Percentiles rank a stretch among this genome's conserved stretches.
Evolutionary conservation across 2,329 filamentous ascomycete genomes (phyloP).

Genomic region (Fusarium guadeloupense): DNA sequence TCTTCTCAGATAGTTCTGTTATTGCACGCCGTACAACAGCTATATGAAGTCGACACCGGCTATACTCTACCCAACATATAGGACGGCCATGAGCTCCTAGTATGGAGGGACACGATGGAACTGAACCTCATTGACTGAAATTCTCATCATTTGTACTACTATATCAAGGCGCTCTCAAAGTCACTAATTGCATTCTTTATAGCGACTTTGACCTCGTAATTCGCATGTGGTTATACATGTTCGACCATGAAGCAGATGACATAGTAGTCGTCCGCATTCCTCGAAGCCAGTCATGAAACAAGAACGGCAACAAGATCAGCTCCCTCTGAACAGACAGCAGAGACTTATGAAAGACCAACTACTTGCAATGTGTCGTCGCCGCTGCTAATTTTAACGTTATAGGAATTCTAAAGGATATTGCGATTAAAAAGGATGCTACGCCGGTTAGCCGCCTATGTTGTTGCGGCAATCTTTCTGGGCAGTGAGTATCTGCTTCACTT

Average conservation of each 20-base stretch:
- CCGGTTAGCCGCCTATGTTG: slow-evolving; percentile 77
- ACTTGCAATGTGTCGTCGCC: slow-evolving; percentile 74
- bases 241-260: slow-evolving; percentile 75
- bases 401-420: slow-evolving; percentile 64
- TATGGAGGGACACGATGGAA: slow-evolving; percentile 72
- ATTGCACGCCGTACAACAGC: slow-evolving; percentile 59
- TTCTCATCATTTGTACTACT: slow-evolving; percentile 64
- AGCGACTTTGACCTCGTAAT: slow-evolving; percentile 78
- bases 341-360: slow-evolving; percentile 75
- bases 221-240: slow-evolving; percentile 72
- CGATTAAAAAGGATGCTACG: slow-evolving; percentile 66
- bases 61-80: slow-evolving; percentile 55
- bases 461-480: slow-evolving; percentile 71
- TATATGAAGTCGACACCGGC: slow-evolving; percentile 56
- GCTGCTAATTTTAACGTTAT: slow-evolving; percentile 71
- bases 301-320: slow-evolving; percentile 65
- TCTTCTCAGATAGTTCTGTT: slow-evolving; percentile 58
- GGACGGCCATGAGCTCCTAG: slow-evolving; percentile 62
- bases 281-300: slow-evolving; percentile 56
- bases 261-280: slow-evolving; percentile 64
- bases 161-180: not conserved
- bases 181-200: not conserved
- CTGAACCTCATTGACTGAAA: slow-evolving; percentile 84
- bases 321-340: slow-evolving; percentile 80
- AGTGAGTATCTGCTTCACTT: slow-evolving; percentile 79